Evolutionary conservation across 257 asterid genomes (phyloP).

Genomic region (Solanum sparsipilum): DNA sequence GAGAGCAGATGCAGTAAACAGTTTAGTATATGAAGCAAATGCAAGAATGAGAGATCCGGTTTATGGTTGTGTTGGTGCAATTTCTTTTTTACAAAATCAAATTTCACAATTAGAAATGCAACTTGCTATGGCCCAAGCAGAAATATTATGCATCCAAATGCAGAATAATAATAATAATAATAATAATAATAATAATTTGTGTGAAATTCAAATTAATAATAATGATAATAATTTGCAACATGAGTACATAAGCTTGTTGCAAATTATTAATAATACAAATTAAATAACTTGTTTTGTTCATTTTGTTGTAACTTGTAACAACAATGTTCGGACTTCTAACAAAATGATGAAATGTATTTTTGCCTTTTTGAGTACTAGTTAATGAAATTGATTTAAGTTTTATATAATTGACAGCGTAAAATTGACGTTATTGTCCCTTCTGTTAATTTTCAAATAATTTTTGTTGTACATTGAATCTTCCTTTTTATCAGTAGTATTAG

Average conservation of each 20-base stretch:
- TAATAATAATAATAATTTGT: conserved; percentile 7
- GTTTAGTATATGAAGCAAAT: conserved; percentile 2
- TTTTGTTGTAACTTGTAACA: not conserved
- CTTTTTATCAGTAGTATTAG: too few relatives aligned
- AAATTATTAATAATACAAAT: not conserved
- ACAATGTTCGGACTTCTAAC: not conserved
- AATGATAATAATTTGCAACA: conserved; percentile 46
- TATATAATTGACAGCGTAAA: not conserved
- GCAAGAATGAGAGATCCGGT: conserved; percentile 2
- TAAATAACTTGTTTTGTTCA: conserved; percentile 9
- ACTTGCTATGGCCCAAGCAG: conserved; percentile 71
- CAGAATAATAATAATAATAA: conserved; percentile 20
- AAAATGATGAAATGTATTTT: not conserved
- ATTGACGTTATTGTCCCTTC: not conserved
- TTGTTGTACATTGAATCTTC: not conserved
- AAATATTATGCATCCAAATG: conserved; percentile 74
- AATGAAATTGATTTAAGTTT: not conserved
- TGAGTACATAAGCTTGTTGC: conserved; percentile 40
- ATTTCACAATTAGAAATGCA: conserved; percentile 76
- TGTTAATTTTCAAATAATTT: too few relatives aligned
- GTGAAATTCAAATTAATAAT: conserved; percentile 10
- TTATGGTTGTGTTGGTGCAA: not conserved
- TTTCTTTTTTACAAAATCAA: not conserved
- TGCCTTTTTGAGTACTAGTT: not conserved
- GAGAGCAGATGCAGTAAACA: not conserved